Base-by-base conservation (phyloP, 176 grass and related monocot genomes). In the Echinochloa phyllopogon region DNA sequence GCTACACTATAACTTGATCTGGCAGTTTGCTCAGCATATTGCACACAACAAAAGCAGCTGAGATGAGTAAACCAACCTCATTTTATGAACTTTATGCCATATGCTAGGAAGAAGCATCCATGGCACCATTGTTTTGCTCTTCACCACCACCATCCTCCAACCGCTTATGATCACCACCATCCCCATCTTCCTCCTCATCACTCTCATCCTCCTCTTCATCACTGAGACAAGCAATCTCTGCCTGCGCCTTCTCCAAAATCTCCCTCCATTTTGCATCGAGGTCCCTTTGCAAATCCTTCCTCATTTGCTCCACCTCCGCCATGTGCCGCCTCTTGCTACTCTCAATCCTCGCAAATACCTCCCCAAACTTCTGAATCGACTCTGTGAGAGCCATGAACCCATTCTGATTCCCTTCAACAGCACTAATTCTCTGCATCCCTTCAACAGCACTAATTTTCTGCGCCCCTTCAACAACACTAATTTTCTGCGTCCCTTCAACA, bases 231-330 rank as follows among this genome's bases (percentile, higher is more conserved):
- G 83, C 89, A 88, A 96, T 88, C 83, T 96, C 93, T 2, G 37
- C 44, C 64, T 89, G 77, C 20, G 89, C 96, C 79, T 85, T 95
- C 65, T 87, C 88, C 77, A 99, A 78, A 91, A 95, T 94, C 80
- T 96, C 84, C 83, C 81, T 94, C 69, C 87, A 89, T 68, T 86
- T 92, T 17, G 70, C 76, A 52, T 94, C 91, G 24, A 96, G 80
- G 11, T 96, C 93, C 57, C 86, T 95, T 40, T 94, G 89, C 36
- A 95, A 89, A 81, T 98, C 93, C 87, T 23, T 94, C 72, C 91
- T 83, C 87, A 94, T 91, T 33, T 67, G 86, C 68, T 95, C 92
- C 69, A 96, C 73, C 85, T 98, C 96, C 0, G 18, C 62, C 55
- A 87, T 95, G 42, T 95, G 89, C 72, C 79, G 84, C 84, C 90